These are phyloP conservation scores for Malus domestica DNA, from an alignment of 306 rosid species.

Conservation along the genomic window ASM211411v1 NC_041803.1:15282001-15282500, in stretches of 20 bases:
- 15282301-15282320: conserved; percentile 75
- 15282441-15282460: too few relatives aligned
- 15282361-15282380: too few relatives aligned
- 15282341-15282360: too few relatives aligned
- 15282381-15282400: too few relatives aligned
- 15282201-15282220: conserved; percentile 67
- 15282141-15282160: conserved; percentile 71
- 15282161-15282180: conserved; percentile 64
- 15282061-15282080: not conserved
- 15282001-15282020: not conserved
- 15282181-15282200: conserved; percentile 73
- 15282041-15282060: not conserved
- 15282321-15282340: not conserved
- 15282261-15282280: conserved; percentile 53
- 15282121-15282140: conserved; percentile 50
- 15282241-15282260: conserved; percentile 34
- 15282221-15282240: conserved; percentile 55
- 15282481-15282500: not conserved
- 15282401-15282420: too few relatives aligned
- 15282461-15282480: too few relatives aligned
- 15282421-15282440: too few relatives aligned
- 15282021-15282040: not conserved
- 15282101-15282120: conserved; percentile 57
- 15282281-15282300: conserved; percentile 60
- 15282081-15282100: not conserved